Evolutionary conservation across 2,329 filamentous ascomycete genomes (phyloP).

Genomic region (Plectosphaerella sp.): DNA sequence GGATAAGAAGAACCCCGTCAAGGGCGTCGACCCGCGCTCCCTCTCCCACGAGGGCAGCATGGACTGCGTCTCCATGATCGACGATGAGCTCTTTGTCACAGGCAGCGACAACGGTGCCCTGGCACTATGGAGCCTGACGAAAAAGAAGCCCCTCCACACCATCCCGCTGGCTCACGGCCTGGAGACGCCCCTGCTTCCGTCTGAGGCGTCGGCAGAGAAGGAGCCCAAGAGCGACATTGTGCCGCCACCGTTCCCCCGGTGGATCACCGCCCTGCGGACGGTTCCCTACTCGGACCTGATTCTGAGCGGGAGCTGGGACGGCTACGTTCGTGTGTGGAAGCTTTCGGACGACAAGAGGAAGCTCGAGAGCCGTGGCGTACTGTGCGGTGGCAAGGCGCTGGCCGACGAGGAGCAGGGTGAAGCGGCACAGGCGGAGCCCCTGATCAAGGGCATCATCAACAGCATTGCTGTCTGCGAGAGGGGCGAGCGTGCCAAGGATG

Average conservation of each 20-base stretch:
- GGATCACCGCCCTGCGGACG: slow-evolving; percentile 83
- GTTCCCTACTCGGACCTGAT: slow-evolving; percentile 89
- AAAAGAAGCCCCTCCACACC: slow-evolving; percentile 90
- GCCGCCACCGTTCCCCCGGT: slow-evolving; percentile 67
- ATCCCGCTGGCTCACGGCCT: slow-evolving; percentile 79
- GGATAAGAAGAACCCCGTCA: slow-evolving; percentile 39
- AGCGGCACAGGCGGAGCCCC: slow-evolving; percentile 8
- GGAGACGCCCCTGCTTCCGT: slow-evolving; percentile 64
- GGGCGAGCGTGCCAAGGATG: slow-evolving; percentile 70
- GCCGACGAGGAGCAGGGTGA: not conserved
- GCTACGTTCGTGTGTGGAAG: slow-evolving; percentile 78
- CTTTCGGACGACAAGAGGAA: slow-evolving; percentile 77
- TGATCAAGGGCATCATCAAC: slow-evolving; percentile 76
- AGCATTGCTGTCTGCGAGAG: slow-evolving; percentile 84
- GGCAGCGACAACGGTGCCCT: slow-evolving; percentile 88
- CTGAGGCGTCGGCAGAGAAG: slow-evolving; percentile 69
- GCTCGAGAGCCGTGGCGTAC: slow-evolving; percentile 66
- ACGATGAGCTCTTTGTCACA: slow-evolving; percentile 84
- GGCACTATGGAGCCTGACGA: slow-evolving; percentile 81
- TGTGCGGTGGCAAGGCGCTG: slow-evolving; percentile 38
- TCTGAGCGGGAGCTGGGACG: slow-evolving; percentile 92
- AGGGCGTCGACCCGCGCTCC: slow-evolving; percentile 42
- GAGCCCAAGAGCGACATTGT: slow-evolving; percentile 57
- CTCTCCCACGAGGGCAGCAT: slow-evolving; percentile 76
- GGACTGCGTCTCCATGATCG: slow-evolving; percentile 87